phyloP scores from a whole-genome alignment of 1,284 basidiomycete genomes.

The Marasmius sp. region DNA sequence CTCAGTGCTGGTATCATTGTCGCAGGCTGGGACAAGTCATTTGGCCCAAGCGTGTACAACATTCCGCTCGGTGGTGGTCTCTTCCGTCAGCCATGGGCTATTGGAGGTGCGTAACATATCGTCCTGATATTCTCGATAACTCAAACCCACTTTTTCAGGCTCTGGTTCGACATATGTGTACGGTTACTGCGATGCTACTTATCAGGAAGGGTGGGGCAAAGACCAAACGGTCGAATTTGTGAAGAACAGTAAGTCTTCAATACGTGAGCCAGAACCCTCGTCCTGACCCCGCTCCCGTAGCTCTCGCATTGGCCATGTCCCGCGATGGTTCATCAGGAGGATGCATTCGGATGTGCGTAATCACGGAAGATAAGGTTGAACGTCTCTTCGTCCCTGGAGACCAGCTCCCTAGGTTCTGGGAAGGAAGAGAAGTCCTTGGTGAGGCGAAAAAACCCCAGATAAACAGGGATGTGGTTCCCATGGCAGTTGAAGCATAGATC shows the following conservation, averaged over 20 bases:
- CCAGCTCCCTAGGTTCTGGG: conserved; percentile 85
- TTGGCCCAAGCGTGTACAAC: conserved; percentile 95
- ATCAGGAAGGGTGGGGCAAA: conserved; percentile 87
- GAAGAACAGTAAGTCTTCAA: conserved; percentile 79
- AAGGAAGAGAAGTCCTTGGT: conserved; percentile 71
- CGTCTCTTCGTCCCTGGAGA: conserved; percentile 94
- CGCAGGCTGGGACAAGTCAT: conserved; percentile 94
- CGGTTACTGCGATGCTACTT: conserved; percentile 99
- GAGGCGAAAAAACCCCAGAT: conserved; percentile 33
- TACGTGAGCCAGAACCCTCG: not conserved
- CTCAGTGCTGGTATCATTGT: conserved; percentile 96
- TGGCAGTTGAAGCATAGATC: conserved; percentile 64
- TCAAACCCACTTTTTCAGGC: conserved; percentile 44
- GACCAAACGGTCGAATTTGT: conserved; percentile 95
- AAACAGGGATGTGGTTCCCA: conserved; percentile 46
- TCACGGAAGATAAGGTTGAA: conserved; percentile 91
- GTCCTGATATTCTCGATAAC: not conserved
- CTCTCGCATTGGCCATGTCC: conserved; percentile 94
- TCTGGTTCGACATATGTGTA: conserved; percentile 98
- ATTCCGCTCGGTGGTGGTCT: conserved; percentile 92
- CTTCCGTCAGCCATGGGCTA: conserved; percentile 96
- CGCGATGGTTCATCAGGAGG: conserved; percentile 98
- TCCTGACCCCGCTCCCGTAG: conserved; percentile 39
- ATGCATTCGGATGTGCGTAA: conserved; percentile 96
- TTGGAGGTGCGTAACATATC: conserved; percentile 67